Evolutionary conservation across 192 early-diverging fungal genomes (phyloP).

Genomic region (Gonapodya prolifera): DNA sequence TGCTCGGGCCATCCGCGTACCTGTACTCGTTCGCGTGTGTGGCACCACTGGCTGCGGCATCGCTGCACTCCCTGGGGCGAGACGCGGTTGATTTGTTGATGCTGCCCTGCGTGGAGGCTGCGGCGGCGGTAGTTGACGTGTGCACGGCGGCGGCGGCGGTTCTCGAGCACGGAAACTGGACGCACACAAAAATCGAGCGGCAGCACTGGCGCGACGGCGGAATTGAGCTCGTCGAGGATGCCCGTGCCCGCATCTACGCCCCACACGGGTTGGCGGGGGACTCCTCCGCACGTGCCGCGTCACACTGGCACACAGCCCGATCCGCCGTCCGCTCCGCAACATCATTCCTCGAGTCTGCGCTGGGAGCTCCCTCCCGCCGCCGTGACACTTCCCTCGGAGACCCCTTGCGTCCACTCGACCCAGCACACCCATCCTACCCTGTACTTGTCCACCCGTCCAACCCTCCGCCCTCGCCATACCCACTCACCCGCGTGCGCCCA

Average conservation of each 20-base stretch:
- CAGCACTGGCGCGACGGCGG: neutral
- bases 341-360: neutral
- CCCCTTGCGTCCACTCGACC: neutral
- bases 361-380: neutral
- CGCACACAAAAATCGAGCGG: neutral
- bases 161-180: neutral
- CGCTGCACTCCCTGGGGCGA: neutral
- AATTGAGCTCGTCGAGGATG: neutral
- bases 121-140: neutral
- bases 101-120: neutral
- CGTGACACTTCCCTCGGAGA: neutral
- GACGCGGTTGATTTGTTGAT: neutral
- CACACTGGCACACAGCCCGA: neutral
- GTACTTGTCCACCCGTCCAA: neutral
- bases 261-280: neutral
- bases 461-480: neutral
- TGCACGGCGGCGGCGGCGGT: neutral
- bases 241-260: neutral
- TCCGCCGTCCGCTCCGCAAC: neutral
- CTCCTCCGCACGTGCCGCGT: neutral
- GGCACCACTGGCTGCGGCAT: neutral
- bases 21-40: neutral
- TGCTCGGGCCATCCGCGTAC: neutral
- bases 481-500: neutral
- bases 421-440: neutral